phyloP scores from a whole-genome alignment of 2,329 filamentous ascomycete species.

The Cephalotrichum gorgonifer region DNA sequence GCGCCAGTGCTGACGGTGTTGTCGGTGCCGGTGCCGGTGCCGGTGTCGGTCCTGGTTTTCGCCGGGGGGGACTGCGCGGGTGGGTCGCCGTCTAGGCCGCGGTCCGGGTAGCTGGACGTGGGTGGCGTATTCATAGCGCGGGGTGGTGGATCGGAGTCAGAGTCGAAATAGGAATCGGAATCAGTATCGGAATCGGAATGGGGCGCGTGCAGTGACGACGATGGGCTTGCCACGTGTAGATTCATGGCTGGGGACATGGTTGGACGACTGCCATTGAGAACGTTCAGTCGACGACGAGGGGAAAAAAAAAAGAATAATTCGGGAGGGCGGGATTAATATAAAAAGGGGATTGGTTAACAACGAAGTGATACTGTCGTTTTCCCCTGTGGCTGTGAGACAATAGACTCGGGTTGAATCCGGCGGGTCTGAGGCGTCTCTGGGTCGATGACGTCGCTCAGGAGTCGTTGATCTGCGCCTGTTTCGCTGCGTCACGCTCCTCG shows the following conservation, averaged over 20 bases:
- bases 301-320: background rate
- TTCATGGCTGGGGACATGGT: slow-evolving; percentile 8
- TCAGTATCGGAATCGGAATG: slow-evolving; percentile 1
- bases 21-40: background rate
- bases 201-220: background rate
- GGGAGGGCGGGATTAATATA: background rate
- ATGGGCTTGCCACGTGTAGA: slow-evolving; percentile 8
- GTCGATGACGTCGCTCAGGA: no score
- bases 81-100: slow-evolving; percentile 29
- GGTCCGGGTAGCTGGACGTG: slow-evolving; percentile 36
- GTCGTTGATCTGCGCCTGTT: no score
- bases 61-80: background rate
- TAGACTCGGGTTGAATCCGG: no score
- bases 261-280: background rate
- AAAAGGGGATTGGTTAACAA: no score
- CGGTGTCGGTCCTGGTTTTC: background rate
- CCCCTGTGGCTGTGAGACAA: no score
- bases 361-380: no score
- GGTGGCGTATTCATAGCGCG: slow-evolving; percentile 12
- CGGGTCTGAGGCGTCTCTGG: no score
- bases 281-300: background rate
- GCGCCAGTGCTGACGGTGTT: no score
- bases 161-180: no score
- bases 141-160: no score
- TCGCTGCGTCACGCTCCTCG: no score